phyloP scores from a whole-genome alignment of 2,329 filamentous ascomycete genomes.

The Phyllosticta citrichinensis region DNA sequence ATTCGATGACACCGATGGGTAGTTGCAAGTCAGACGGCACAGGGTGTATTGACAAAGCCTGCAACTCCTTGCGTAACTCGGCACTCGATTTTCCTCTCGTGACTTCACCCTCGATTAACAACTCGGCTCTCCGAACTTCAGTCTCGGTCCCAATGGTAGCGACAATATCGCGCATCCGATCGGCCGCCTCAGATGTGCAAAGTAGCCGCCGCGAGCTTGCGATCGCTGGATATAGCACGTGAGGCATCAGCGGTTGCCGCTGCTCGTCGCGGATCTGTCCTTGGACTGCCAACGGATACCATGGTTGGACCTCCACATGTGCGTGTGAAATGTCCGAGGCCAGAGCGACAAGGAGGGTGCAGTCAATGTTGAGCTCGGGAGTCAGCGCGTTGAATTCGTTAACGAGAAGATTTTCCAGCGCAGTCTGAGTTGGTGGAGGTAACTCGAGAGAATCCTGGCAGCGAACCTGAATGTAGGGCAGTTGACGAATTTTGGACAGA shows the following conservation, averaged over 20 bases:
- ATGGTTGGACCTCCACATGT: conserved; percentile 36
- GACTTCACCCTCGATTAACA: conserved; percentile 38
- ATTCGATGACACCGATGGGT: conserved; percentile 46
- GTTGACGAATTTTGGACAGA: conserved; percentile 43
- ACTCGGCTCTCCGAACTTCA: conserved; percentile 43
- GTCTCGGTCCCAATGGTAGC: conserved; percentile 28
- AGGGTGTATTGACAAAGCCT: conserved; percentile 41
- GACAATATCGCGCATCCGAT: conserved; percentile 45
- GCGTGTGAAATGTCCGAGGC: conserved; percentile 64
- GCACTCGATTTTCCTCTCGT: neutral
- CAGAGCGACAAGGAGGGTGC: conserved; percentile 61
- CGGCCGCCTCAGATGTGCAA: conserved; percentile 56
- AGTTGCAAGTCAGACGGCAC: conserved; percentile 47
- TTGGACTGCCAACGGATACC: conserved; percentile 50
- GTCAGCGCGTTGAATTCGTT: conserved; percentile 31
- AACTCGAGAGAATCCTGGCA: conserved; percentile 9
- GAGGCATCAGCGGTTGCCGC: conserved; percentile 49
- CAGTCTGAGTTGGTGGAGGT: conserved; percentile 16
- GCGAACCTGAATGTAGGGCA: conserved; percentile 28
- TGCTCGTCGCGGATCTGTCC: conserved; percentile 57
- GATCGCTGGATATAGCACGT: conserved; percentile 54
- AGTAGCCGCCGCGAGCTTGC: conserved; percentile 43
- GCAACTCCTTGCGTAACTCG: conserved; percentile 20
- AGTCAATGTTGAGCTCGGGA: conserved; percentile 49
- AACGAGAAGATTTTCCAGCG: conserved; percentile 26